Conservation (phyloP, 768 basidiomycete genomes). For the Lentinula edodes region DNA sequence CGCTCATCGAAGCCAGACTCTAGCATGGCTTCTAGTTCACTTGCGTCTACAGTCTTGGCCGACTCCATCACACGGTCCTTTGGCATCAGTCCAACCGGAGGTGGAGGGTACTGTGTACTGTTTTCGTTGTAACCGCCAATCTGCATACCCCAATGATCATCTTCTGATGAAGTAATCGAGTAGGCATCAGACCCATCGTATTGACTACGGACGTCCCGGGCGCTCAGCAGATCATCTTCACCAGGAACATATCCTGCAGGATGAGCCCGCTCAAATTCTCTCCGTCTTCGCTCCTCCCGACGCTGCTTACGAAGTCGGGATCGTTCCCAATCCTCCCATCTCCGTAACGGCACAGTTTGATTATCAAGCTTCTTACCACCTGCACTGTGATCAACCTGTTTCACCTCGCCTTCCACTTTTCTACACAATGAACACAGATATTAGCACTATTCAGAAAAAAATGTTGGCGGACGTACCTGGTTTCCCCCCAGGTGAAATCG, state of each 20-base stretch:
- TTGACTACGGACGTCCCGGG: conserved; percentile 53
- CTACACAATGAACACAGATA: conserved; percentile 32
- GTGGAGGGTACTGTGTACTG: conserved; percentile 71
- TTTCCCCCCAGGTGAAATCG: conserved; percentile 99
- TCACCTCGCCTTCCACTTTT: conserved; percentile 90
- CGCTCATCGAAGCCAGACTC: conserved; percentile 84
- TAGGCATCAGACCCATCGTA: conserved; percentile 78
- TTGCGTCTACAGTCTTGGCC: conserved; percentile 51
- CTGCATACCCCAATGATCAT: conserved; percentile 93
- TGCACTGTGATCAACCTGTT: conserved; percentile 71
- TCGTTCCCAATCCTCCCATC: conserved; percentile 99
- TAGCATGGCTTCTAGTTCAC: conserved; percentile 89
- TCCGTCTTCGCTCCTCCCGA: conserved; percentile 77
- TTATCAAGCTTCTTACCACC: conserved; percentile 49
- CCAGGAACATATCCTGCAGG: conserved; percentile 60
- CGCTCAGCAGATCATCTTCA: conserved; percentile 59
- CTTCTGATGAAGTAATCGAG: conserved; percentile 83
- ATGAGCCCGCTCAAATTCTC: conserved; percentile 76
- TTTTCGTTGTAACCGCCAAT: conserved; percentile 95
- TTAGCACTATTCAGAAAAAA: conserved; percentile 7
- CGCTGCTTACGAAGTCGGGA: conserved; percentile 87
- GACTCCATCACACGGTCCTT: conserved; percentile 29
- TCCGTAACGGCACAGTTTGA: conserved; percentile 78
- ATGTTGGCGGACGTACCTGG: conserved; percentile 53
- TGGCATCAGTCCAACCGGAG: conserved; percentile 67